Evolutionary conservation across 1,139 yeast species (phyloP).

Genomic region (Magnusiomyces paraingens): DNA sequence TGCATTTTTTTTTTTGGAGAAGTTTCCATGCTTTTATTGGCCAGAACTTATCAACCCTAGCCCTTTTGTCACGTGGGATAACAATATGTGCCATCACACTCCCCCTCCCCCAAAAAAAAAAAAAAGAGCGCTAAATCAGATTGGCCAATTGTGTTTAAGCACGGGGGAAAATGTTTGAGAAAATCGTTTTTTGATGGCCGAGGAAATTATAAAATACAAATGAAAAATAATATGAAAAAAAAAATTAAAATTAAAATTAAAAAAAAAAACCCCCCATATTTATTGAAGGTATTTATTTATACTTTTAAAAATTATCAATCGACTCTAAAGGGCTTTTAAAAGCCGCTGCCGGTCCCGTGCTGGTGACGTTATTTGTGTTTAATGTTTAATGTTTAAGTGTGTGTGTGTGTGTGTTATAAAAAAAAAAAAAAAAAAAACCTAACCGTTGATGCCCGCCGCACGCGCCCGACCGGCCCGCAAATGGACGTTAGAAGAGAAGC

Average conservation of each 20-base stretch:
- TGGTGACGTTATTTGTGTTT: background rate
- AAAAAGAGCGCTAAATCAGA: background rate
- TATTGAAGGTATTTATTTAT: too few species aligned
- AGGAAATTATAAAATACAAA: background rate
- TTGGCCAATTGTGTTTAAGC: conserved; percentile 5
- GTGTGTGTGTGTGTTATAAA: background rate
- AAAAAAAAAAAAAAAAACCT: background rate
- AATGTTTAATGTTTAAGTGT: background rate
- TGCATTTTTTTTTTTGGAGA: too few species aligned
- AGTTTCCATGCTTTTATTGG: too few species aligned
- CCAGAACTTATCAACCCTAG: too few species aligned
- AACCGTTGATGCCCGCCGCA: too few species aligned
- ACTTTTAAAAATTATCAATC: too few species aligned
- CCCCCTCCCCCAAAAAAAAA: background rate
- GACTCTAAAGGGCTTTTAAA: too few species aligned
- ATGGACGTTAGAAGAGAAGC: too few species aligned
- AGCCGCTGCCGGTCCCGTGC: too few species aligned
- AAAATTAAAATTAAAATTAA: background rate
- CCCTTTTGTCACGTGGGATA: background rate
- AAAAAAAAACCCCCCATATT: background rate
- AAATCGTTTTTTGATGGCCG: too few species aligned
- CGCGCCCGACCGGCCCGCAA: too few species aligned
- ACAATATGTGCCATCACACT: background rate
- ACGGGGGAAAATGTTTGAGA: background rate
- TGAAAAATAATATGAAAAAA: background rate